Conservation (phyloP, 805 yeast species). For the Metschnikowia proteae region DNA sequence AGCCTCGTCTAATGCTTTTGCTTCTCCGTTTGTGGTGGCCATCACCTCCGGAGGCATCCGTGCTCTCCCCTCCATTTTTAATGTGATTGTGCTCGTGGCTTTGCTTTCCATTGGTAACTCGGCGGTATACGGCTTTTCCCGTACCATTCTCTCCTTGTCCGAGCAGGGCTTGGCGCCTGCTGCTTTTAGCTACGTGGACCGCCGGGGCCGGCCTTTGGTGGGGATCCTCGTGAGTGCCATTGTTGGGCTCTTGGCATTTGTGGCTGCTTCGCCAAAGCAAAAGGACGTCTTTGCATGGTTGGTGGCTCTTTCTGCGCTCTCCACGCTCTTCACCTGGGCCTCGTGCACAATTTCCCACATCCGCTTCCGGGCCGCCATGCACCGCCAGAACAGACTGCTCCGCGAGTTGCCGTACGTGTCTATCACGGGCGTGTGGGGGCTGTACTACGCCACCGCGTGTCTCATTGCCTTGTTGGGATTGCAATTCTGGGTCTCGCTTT, state of each 20-base stretch:
- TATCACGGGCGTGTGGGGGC: slow-evolving; percentile 40
- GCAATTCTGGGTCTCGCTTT: slow-evolving; percentile 28
- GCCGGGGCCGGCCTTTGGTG: slow-evolving; percentile 38
- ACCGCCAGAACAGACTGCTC: slow-evolving; percentile 36
- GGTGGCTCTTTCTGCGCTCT: slow-evolving; percentile 40
- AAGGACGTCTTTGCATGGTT: slow-evolving; percentile 39
- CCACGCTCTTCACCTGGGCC: slow-evolving; percentile 43
- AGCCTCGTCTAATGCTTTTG: slow-evolving; percentile 28
- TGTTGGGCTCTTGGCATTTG: slow-evolving; percentile 38
- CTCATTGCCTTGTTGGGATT: slow-evolving; percentile 21
- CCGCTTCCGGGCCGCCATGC: slow-evolving; percentile 39
- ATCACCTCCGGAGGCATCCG: slow-evolving; percentile 39
- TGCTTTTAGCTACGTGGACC: slow-evolving; percentile 34
- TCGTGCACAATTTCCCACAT: slow-evolving; percentile 39
- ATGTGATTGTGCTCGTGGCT: slow-evolving; percentile 39
- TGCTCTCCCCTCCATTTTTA: slow-evolving; percentile 41
- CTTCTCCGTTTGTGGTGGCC: slow-evolving; percentile 43
- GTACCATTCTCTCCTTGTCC: slow-evolving; percentile 38
- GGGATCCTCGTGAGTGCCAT: slow-evolving; percentile 33
- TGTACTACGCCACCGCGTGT: slow-evolving; percentile 23
- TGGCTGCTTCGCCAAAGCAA: slow-evolving; percentile 37
- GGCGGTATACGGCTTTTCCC: slow-evolving; percentile 41
- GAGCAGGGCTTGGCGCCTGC: slow-evolving; percentile 41
- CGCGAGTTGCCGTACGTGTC: slow-evolving; percentile 53
- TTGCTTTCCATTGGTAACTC: slow-evolving; percentile 42